These are phyloP conservation scores for Fusarium chuoi DNA, from an alignment of 2,329 filamentous ascomycete genomes.

Conservation along the genomic window DNA sequence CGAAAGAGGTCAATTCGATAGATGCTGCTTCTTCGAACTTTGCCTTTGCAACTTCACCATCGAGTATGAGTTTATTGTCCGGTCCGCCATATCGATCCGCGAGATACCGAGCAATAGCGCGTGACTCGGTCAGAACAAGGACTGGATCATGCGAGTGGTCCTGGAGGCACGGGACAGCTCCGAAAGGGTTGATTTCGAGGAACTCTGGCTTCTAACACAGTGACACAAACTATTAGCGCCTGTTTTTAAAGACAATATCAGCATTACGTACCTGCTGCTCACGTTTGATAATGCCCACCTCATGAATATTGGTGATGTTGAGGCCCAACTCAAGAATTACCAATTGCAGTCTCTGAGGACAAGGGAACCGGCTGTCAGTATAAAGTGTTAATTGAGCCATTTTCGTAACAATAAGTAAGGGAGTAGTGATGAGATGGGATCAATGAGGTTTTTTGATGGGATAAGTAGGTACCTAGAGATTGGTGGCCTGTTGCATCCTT, in stretches of 20 bases:
- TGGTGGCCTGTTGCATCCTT: not conserved
- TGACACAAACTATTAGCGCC: not conserved
- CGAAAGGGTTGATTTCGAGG: not conserved
- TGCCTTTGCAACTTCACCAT: not conserved
- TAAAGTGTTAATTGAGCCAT: not conserved
- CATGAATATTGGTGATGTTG: not conserved
- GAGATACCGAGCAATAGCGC: not conserved
- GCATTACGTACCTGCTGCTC: not conserved
- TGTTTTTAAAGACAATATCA: no score
- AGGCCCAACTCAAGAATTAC: not conserved
- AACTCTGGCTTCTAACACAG: not conserved
- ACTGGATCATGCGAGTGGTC: not conserved
- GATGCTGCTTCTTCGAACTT: not conserved
- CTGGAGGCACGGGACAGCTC: not conserved
- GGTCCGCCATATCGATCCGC: not conserved
- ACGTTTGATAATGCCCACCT: not conserved
- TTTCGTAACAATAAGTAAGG: not conserved
- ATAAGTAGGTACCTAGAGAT: fast-evolving
- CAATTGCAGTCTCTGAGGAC: not conserved
- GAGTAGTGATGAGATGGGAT: not conserved
- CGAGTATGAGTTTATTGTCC: not conserved
- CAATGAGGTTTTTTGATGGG: not conserved
- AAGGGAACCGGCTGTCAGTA: not conserved
- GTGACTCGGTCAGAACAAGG: not conserved
- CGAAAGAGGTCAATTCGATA: not conserved